Evolutionary conservation across 169 alveolate genomes (phyloP), one percentile per base, ranked within the genome.

Genomic region (Eimeria necatrix): DNA sequence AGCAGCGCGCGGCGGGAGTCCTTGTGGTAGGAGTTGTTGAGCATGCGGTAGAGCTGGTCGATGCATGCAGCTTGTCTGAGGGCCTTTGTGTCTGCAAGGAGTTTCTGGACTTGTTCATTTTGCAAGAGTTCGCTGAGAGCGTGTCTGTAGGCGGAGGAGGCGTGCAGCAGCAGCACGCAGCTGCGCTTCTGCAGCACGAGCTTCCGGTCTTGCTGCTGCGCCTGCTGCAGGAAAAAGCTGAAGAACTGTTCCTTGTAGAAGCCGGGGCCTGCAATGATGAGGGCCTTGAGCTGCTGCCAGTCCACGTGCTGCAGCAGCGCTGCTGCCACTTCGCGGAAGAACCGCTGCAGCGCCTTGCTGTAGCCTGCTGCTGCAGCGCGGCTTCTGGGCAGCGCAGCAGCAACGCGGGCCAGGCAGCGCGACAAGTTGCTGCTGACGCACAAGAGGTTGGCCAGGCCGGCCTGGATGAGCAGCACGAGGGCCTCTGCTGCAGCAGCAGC

Each of bases 211-310:
- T 76, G 87, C 61, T 76, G 59, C 87, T 46, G 87, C 46, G 87
- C 87, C 59, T 76, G 41, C 87, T 76, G 60, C 87, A 76, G 20
- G 20, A 76, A 76, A 12, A 12, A 76, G 12, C 16, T 68, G 7
- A 76, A n/a, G 41, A 76, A 76, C 61, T 76, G 87, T 16, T 76
- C 61, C 64, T 76, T 76, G 24, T 76, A 76, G 22, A 90, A 90
- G 10, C 94, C 94, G 0, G 94, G 94, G 32, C 94, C 94, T 4
- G 81, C 94, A 9, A 90, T 74, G 5, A 90, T 46, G 24, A 90
- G 41, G 76, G 88, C 81, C 24, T 90, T 90, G 52, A 90, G 78
- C 16, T 61, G 24, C 24, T 74, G 32, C 78, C 61, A 73, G 78
- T 90, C 64, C 76, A 81, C 83, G 80, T 90, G 88, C 51, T 73